Conservation (phyloP, 1,139 yeast species). For the Yarrowia galli region DNA sequence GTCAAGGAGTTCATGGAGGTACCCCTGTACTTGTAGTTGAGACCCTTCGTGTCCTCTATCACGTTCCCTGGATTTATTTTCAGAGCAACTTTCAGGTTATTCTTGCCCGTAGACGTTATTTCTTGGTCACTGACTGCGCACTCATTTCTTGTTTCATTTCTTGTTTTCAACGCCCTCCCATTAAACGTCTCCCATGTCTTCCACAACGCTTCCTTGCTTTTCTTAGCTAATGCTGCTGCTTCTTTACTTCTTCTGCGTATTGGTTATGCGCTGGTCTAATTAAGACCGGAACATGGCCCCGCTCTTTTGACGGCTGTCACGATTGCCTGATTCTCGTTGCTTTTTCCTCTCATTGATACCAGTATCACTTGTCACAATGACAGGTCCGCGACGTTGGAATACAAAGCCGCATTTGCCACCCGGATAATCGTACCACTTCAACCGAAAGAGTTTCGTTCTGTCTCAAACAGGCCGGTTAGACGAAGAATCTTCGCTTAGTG, state of each 20-base stretch:
- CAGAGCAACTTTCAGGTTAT: neutral
- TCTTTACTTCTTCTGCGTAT: slow-evolving; percentile 7
- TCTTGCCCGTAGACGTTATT: no score
- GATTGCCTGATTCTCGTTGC: slow-evolving; percentile 4
- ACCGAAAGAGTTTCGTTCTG: neutral
- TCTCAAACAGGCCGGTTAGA: slow-evolving; percentile 9
- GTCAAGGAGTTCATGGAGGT: no score
- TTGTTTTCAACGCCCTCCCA: neutral
- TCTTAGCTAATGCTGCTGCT: slow-evolving; percentile 1
- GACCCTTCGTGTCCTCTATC: no score
- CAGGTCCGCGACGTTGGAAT: neutral
- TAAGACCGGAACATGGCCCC: neutral
- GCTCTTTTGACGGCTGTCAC: neutral
- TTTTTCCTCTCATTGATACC: neutral
- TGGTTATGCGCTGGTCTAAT: neutral
- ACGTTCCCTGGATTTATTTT: neutral
- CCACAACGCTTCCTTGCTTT: slow-evolving; percentile 11
- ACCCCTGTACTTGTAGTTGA: no score
- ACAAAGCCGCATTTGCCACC: neutral
- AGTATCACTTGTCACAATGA: neutral
- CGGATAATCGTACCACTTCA: slow-evolving; percentile 13
- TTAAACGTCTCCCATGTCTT: neutral
- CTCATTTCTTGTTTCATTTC: neutral
- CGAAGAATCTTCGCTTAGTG: slow-evolving; percentile 4
- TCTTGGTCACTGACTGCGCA: neutral